Percentiles rank a stretch among this genome's conserved stretches.
phyloP scores from a whole-genome alignment of 306 rosid species.

The Bauhinia variegata region DNA sequence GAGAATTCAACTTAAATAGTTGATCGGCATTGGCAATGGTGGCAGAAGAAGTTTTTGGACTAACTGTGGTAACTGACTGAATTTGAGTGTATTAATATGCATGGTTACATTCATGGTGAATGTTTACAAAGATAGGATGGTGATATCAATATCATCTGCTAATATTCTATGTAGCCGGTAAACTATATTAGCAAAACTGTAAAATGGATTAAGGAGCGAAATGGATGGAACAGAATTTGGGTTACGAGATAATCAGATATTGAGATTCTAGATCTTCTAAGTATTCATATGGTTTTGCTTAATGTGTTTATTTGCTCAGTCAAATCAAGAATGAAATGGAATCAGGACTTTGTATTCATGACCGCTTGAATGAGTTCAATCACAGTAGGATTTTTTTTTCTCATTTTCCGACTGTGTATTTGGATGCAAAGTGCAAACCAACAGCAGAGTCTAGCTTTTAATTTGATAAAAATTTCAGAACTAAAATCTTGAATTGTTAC shows the following conservation, averaged over 20 bases:
- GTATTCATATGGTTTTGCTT: constrained; percentile 3
- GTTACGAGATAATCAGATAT: not conserved
- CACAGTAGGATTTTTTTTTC: not conserved
- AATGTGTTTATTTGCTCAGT: not conserved
- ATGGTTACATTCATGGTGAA: not conserved
- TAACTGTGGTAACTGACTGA: not conserved
- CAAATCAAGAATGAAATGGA: not conserved
- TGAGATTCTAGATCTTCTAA: not conserved
- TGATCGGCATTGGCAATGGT: not conserved
- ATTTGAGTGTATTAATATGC: not conserved
- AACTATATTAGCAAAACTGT: not conserved
- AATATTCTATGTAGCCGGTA: too few relatives aligned
- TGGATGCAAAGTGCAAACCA: not conserved
- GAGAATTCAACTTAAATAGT: not conserved
- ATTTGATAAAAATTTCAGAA: not conserved
- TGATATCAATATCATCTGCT: too few relatives aligned
- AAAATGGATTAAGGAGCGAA: not conserved
- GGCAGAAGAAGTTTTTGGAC: not conserved
- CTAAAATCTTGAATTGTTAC: not conserved
- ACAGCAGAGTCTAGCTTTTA: not conserved
- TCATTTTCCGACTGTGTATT: too few relatives aligned
- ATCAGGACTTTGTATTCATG: not conserved
- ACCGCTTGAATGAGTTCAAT: not conserved
- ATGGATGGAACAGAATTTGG: not conserved
- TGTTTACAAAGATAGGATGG: not conserved